Base-by-base conservation (phyloP, 2,329 filamentous ascomycete genomes). In the Talaromyces sp. region DNA sequence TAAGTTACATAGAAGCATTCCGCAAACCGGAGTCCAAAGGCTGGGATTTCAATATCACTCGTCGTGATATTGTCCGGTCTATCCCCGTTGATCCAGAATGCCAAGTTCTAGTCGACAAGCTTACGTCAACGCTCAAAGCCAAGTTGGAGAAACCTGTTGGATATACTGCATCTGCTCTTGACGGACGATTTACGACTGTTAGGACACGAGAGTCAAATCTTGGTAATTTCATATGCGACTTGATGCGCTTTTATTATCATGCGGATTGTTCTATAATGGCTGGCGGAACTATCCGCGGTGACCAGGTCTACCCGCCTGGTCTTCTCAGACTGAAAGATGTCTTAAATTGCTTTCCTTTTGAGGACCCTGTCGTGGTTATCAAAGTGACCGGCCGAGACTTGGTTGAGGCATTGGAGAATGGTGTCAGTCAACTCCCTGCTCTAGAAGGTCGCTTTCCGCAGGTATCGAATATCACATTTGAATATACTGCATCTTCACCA, bases 301-400 rank as follows among this genome's bases (percentile, higher is more conserved):
- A 97, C 73, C 91, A 95, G 75, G 88, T 97, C 36, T 97, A 96
- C 71, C 88, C 92, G 0, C 91, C 92, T 0, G 93, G 93, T 0
- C 82, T 93, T 0, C 80, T 97, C 7, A 83, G 89, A 27, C 80
- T 96, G 66, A 91, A 91, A 72, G 92, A 96, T 72, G 86, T 96
- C n/a, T 86, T 93, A 65, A 91, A 91, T 60, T 96, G 92, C 73
- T 97, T 97, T 70, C 93, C 93, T 0, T 97, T 97, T 71, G 93
- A 97, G 74, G 93, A 97, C 69, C 92, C 93, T 0, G 90, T 93
- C 1, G 89, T 97, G 0, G 86, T 96, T 3, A 81, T 97, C 67
- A 86, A 85, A 38, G 83, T 92, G 4, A 87, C 82, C 0, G 93
- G 93, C 0, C 82, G 87, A 70, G 90, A 89, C 1, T 86, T 97